phyloP scores from a whole-genome alignment of 768 basidiomycete genomes.

The Leucocoprinus sp. region DNA sequence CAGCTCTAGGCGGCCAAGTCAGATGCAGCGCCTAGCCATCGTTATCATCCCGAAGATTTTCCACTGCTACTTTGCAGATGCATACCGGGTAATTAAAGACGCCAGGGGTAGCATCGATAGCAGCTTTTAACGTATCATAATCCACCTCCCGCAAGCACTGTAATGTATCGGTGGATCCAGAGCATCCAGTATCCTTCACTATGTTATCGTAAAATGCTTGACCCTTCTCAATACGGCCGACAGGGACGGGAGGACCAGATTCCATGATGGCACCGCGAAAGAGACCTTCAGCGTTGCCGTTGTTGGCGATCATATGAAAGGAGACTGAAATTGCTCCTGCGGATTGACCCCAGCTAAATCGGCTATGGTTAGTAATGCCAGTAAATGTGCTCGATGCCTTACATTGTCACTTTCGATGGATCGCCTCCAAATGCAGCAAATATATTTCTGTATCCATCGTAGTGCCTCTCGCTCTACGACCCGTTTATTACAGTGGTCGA shows the following conservation, averaged over 20 bases:
- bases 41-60: too few relatives aligned
- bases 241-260: slow-evolving; percentile 38
- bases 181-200: slow-evolving; percentile 25
- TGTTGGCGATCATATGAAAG: slow-evolving; percentile 41
- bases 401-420: slow-evolving; percentile 51
- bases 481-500: too few relatives aligned
- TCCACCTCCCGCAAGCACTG: slow-evolving; percentile 32
- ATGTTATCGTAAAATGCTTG: slow-evolving; percentile 38
- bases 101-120: slow-evolving; percentile 30
- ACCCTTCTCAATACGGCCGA: slow-evolving; percentile 33
- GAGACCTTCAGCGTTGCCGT: slow-evolving; percentile 34
- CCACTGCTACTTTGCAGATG: neutral
- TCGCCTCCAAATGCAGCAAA: slow-evolving; percentile 59
- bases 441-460: slow-evolving; percentile 54
- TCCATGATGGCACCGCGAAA: slow-evolving; percentile 47
- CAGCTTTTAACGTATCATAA: slow-evolving; percentile 27
- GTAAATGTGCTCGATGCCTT: slow-evolving; percentile 14
- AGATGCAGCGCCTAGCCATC: slow-evolving; percentile 29
- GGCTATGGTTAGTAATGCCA: neutral
- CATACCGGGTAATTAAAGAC: slow-evolving; percentile 32
- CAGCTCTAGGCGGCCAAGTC: slow-evolving; percentile 41
- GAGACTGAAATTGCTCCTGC: slow-evolving; percentile 47
- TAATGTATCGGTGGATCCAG: slow-evolving; percentile 28
- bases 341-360: slow-evolving; percentile 31
- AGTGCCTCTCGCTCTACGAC: neutral